These are phyloP conservation scores for Candida sp. DNA, from an alignment of 1,139 yeast genomes.

Conservation along the genomic window DNA sequence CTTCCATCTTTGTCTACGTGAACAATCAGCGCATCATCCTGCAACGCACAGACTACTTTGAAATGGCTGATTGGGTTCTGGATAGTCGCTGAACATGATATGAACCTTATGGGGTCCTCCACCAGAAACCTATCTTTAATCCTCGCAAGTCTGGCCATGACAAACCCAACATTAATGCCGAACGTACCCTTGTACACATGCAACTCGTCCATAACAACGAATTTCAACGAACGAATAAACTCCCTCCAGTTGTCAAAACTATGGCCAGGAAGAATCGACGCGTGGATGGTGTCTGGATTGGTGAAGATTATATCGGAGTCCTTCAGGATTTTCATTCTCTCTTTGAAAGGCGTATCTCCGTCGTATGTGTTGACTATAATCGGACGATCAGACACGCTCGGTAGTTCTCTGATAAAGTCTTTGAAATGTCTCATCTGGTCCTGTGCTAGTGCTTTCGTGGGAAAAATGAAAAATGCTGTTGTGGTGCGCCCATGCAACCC, in stretches of 20 bases:
- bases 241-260: conserved; percentile 59
- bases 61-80: conserved; percentile 74
- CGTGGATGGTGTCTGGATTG: conserved; percentile 93
- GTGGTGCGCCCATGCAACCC: conserved; percentile 25
- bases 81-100: conserved; percentile 95
- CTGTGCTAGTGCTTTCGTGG: conserved; percentile 97
- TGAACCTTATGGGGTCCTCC: conserved; percentile 50
- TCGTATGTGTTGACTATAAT: conserved; percentile 80
- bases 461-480: conserved; percentile 88
- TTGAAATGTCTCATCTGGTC: conserved; percentile 87
- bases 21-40: conserved; percentile 40
- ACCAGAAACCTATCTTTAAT: conserved; percentile 16
- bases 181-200: conserved; percentile 91
- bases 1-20: conserved; percentile 84
- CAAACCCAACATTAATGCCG: conserved; percentile 89
- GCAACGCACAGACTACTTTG: conserved; percentile 71
- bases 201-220: conserved; percentile 86
- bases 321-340: conserved; percentile 56
- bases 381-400: conserved; percentile 29
- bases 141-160: conserved; percentile 68
- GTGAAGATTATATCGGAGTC: conserved; percentile 85
- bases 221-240: conserved; percentile 65
- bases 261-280: conserved; percentile 74
- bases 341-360: conserved; percentile 80
- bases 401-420: conserved; percentile 55